Evolutionary conservation across 2,329 filamentous ascomycete species (phyloP), one percentile per base, ranked within the genome.

Genomic region (Monilinia fructicola): DNA sequence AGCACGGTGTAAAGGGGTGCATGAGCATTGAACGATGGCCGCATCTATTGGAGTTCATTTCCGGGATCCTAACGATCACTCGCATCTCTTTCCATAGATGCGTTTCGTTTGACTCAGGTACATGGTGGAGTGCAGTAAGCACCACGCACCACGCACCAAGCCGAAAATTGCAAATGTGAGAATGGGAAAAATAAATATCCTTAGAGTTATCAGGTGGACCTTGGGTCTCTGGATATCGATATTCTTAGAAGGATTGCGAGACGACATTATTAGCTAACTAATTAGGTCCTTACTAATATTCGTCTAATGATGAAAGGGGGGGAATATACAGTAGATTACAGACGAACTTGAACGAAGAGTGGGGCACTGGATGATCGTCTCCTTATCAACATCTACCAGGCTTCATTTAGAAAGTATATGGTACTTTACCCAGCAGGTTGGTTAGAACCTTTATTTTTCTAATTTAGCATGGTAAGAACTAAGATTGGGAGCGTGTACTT

Each of bases 31-130:
- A 35, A 23, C 18, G 18, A 35, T 59, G 40, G 28, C 28, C 28
- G 42, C 6, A 48, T 60, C 9, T 35, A 23, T 59, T 35, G 44
- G 46, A 46, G 14, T 46, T 59, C 56, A 59, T 23, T 46, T 48
- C 40, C 26, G 1, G 42, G 56, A 46, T 46, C 7, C 26, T 23
- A 6, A 46, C 21, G 2, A 35, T 4, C 31, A 35, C 31, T 35
- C 4, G 31, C 31, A 35, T 35, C 31, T 35, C 6, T 35, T 35
- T 35, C 31, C 31, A 35, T 35, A 35, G 6, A 7, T 35, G 31
- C 31, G 31, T 23, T 16, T 11, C 23, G 21, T 48, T 48, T 28
- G 56, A 21, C 23, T 35, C 42, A 59, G 42, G 56, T n/a, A 59
- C 56, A 23, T 23, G 42, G 31, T 26, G 56, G 9, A 35, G 42